Percentiles rank a stretch among this genome's conserved stretches.
These are phyloP conservation scores for Thelonectria rubi DNA, from an alignment of 2,329 filamentous ascomycete genomes.

Conservation along the genomic window DNA sequence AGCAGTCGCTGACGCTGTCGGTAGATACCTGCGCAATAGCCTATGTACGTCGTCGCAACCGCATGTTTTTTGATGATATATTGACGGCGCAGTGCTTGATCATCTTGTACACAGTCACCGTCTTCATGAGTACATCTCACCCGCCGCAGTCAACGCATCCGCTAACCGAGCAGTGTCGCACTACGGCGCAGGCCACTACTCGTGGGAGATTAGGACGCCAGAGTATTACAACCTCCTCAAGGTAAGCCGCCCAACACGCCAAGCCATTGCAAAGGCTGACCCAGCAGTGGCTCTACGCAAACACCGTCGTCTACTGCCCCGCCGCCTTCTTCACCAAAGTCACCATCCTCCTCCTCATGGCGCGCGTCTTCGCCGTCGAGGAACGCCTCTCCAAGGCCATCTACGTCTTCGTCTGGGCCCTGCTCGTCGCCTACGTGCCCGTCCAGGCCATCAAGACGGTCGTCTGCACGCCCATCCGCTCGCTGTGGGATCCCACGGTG, in stretches of 20 bases:
- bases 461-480: constrained; percentile 52
- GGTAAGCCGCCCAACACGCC: constrained; percentile 3
- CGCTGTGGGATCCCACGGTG: constrained; percentile 49
- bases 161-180: constrained; percentile 27
- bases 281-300: constrained; percentile 35
- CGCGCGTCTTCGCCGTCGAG: constrained; percentile 35
- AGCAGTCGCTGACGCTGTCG: constrained; percentile 1
- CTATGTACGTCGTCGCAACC: constrained; percentile 22
- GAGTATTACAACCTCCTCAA: constrained; percentile 36
- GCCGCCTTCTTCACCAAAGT: constrained; percentile 38
- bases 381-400: constrained; percentile 28
- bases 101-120: constrained; percentile 20
- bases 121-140: constrained; percentile 30
- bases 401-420: constrained; percentile 30
- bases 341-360: constrained; percentile 35
- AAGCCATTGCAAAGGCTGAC: no score
- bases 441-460: constrained; percentile 50
- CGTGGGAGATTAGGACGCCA: constrained; percentile 32
- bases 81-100: constrained; percentile 1
- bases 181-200: constrained; percentile 33
- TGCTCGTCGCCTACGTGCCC: constrained; percentile 30
- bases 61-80: no score
- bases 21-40: constrained; percentile 32
- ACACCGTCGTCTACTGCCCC: constrained; percentile 32
- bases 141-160: background rate